Evolutionary conservation across 495 filamentous ascomycete species (phyloP).

Genomic region (Annulohypoxylon nitens): DNA sequence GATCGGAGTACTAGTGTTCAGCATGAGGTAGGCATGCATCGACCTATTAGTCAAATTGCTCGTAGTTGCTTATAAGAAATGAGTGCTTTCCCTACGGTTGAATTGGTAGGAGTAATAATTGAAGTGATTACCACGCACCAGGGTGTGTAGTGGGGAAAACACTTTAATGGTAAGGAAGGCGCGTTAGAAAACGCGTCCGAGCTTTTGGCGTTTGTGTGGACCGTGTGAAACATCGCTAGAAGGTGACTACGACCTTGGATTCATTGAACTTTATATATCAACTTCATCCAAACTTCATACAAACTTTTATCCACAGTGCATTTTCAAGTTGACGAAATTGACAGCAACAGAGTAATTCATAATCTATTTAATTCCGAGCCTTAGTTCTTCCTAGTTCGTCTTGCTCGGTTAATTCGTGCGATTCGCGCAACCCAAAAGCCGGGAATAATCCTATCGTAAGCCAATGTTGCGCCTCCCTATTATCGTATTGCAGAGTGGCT

Average conservation of each 20-base stretch:
- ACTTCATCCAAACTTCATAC: background rate
- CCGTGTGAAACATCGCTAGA: background rate
- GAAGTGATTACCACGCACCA: constrained; percentile 18
- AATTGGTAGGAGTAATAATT: constrained; percentile 21
- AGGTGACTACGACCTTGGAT: background rate
- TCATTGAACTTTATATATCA: background rate
- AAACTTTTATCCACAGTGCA: background rate
- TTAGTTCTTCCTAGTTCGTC: background rate
- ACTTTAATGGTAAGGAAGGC: constrained; percentile 35
- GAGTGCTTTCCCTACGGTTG: constrained; percentile 7
- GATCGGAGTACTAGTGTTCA: no score
- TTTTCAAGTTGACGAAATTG: background rate
- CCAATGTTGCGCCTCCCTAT: background rate
- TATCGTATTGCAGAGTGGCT: constrained; percentile 11
- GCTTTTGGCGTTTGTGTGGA: constrained; percentile 19
- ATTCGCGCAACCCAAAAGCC: background rate
- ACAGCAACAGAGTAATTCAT: background rate
- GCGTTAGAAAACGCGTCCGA: constrained; percentile 47
- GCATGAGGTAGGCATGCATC: background rate
- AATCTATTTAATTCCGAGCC: background rate
- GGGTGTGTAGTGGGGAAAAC: constrained; percentile 31
- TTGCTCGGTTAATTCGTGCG: background rate
- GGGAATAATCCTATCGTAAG: background rate
- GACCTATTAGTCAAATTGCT: background rate
- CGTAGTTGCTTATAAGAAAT: background rate